Evolutionary conservation across 345 rosid genomes (phyloP).

Genomic region (Citrus cavaleriei): DNA sequence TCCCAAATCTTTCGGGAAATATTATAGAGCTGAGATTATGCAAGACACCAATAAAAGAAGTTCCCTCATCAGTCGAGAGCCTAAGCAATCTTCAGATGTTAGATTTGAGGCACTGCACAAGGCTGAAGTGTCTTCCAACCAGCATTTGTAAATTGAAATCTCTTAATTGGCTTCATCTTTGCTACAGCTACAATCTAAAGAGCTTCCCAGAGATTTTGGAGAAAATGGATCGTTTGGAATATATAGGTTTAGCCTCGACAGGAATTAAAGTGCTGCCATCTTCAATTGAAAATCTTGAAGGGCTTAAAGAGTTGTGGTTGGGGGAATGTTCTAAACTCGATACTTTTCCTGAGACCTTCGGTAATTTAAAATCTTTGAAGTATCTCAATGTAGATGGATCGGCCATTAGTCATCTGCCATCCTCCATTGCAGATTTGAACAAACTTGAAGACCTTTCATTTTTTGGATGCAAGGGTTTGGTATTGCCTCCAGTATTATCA

Average conservation of each 20-base stretch:
- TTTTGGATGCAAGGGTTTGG: background rate
- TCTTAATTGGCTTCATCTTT: background rate
- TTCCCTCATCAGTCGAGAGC: background rate
- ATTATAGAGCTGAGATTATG: background rate
- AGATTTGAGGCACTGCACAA: background rate
- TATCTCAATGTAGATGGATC: background rate
- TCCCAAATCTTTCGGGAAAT: background rate
- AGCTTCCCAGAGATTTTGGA: conserved; percentile 20
- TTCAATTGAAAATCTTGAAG: conserved; percentile 14
- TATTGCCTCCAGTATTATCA: too few species aligned
- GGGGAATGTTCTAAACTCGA: conserved; percentile 13
- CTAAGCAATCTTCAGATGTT: background rate
- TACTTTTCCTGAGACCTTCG: conserved; percentile 18
- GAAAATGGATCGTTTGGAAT: conserved; percentile 13
- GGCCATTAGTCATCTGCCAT: background rate
- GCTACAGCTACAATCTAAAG: background rate
- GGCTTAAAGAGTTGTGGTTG: conserved; percentile 23
- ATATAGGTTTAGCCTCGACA: conserved; percentile 23
- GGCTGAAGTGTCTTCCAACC: background rate
- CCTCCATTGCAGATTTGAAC: background rate
- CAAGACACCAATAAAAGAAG: background rate
- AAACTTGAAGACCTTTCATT: background rate
- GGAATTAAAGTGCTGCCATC: conserved; percentile 25
- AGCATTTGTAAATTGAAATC: background rate
- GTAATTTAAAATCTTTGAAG: background rate